Percentiles rank a stretch among this genome's conserved stretches.
phyloP scores from a whole-genome alignment of 2,329 filamentous ascomycete species.

The Aspergillus ibericus region DNA sequence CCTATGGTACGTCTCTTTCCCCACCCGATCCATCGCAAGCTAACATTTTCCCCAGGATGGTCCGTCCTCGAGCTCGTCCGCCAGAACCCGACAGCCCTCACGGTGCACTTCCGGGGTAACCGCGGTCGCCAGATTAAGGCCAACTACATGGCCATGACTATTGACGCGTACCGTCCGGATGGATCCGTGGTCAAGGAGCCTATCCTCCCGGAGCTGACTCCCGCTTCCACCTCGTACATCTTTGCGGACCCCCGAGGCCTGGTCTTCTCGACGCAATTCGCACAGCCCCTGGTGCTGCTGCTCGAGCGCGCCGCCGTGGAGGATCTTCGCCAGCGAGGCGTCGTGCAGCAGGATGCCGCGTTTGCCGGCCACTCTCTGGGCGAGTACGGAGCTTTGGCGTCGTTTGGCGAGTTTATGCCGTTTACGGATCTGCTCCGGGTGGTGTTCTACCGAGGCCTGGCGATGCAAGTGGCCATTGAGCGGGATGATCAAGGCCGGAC shows the following conservation, averaged over 20 bases:
- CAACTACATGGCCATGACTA: constrained; percentile 95
- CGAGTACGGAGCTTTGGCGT: constrained; percentile 93
- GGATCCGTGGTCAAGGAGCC: constrained; percentile 64
- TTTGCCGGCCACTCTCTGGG: constrained; percentile 95
- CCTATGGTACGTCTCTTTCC: constrained; percentile 63
- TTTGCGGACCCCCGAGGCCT: constrained; percentile 89
- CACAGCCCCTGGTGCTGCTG: constrained; percentile 87
- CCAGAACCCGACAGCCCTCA: constrained; percentile 97
- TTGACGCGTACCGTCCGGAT: constrained; percentile 55
- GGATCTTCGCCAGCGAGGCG: constrained; percentile 91
- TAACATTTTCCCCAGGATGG: constrained; percentile 49
- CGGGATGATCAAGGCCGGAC: constrained; percentile 85
- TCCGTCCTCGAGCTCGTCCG: constrained; percentile 95
- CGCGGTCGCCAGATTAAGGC: constrained; percentile 92
- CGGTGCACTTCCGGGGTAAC: constrained; percentile 91
- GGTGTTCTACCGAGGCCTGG: constrained; percentile 95
- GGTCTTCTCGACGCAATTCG: constrained; percentile 93
- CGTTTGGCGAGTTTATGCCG: constrained; percentile 91
- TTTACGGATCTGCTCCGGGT: constrained; percentile 94
- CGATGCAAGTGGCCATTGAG: constrained; percentile 97
- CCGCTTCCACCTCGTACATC: constrained; percentile 87
- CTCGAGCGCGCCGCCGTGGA: constrained; percentile 99
- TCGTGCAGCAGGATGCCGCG: constrained; percentile 87
- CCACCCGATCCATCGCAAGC: neutral
- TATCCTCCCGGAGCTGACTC: constrained; percentile 94